phyloP scores from a whole-genome alignment of 2,329 filamentous ascomycete genomes.

The Apiospora arundinis region DNA sequence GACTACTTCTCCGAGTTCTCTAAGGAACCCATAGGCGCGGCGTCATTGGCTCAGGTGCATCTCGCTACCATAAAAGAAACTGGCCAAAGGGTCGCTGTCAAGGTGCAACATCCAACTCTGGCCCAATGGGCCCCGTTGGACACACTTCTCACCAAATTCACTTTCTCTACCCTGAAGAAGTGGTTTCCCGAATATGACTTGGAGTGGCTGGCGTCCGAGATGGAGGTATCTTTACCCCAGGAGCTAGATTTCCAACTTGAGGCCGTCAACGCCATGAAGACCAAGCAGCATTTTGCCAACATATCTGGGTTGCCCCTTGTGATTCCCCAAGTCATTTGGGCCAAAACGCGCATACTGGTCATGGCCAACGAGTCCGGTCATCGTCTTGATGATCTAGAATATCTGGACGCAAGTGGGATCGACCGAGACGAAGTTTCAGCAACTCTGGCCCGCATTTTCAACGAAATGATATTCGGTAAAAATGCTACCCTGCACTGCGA shows the following conservation, averaged over 20 bases:
- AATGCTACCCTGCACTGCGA: conserved; percentile 93
- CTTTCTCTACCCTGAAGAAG: conserved; percentile 85
- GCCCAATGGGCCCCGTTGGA: conserved; percentile 92
- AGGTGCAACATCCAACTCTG: conserved; percentile 90
- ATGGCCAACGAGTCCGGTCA: conserved; percentile 93
- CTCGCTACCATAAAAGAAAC: conserved; percentile 82
- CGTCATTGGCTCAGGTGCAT: conserved; percentile 94
- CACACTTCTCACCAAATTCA: conserved; percentile 83
- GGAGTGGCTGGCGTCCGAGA: conserved; percentile 92
- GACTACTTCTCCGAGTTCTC: conserved; percentile 90
- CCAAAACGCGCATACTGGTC: conserved; percentile 85
- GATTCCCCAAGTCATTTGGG: conserved; percentile 89
- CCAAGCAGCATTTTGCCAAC: conserved; percentile 79
- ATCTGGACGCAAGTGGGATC: conserved; percentile 84
- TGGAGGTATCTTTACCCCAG: conserved; percentile 88
- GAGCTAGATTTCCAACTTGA: conserved; percentile 91
- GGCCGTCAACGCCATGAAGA: conserved; percentile 80
- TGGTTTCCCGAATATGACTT: conserved; percentile 99
- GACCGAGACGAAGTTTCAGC: conserved; percentile 96
- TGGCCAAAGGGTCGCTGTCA: conserved; percentile 89
- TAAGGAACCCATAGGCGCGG: conserved; percentile 82
- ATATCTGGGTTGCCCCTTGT: conserved; percentile 80
- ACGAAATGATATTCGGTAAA: conserved; percentile 98
- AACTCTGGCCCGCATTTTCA: conserved; percentile 89
- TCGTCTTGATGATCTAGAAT: conserved; percentile 87